Evolutionary conservation across 192 early-diverging fungal species (phyloP), one percentile per base, ranked within the genome.

Genomic region (Coemansia sp.): DNA sequence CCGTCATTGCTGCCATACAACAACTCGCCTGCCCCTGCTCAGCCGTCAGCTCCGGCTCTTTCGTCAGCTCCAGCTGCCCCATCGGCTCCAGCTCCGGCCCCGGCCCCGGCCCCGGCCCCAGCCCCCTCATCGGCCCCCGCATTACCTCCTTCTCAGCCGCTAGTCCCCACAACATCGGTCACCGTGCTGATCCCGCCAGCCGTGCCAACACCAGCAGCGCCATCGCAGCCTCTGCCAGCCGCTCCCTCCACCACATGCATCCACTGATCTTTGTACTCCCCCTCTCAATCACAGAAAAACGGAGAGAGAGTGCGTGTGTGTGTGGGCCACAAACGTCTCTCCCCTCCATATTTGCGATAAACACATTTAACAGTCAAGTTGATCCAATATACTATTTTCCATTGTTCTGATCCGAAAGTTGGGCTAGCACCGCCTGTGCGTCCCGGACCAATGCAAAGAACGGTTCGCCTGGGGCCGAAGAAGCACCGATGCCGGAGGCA

Each of bases 1-100:
- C 20, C 61, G 15, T 35, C 61, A 20, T 15, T 49, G 8, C 56
- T 46, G n/a, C 58, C 61, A 13, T 77, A 77, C 66, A 68, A 26
- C 62, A 55, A 60, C 20, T 58, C 45, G 4, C 43, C 60, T 12
- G 64, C 64, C 2, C 64, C 64, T 8, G 55, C 64, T 9, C 18
- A 25, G 28, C 21, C 68, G 26, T 52, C 74, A 10, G 62, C 61
- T 3, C 63, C 64, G 0, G 56, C 60, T 1, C 67, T 64, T 1
- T 25, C 58, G 6, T 0, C 61, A 5, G 15, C 68, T 10, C 52
- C 60, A 46, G 53, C 64, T 2, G 7, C 42, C 3, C 26, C 64
- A 9, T 23, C 58, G 7, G 55, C 43, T 35, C 70, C 58, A 2
- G 48, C 64, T 12, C 66, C 71, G 0, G 34, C 66, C 28, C n/a